These are phyloP conservation scores for Xylaria sp. DNA, from an alignment of 2,329 filamentous ascomycete genomes.

Conservation along the genomic window DNA sequence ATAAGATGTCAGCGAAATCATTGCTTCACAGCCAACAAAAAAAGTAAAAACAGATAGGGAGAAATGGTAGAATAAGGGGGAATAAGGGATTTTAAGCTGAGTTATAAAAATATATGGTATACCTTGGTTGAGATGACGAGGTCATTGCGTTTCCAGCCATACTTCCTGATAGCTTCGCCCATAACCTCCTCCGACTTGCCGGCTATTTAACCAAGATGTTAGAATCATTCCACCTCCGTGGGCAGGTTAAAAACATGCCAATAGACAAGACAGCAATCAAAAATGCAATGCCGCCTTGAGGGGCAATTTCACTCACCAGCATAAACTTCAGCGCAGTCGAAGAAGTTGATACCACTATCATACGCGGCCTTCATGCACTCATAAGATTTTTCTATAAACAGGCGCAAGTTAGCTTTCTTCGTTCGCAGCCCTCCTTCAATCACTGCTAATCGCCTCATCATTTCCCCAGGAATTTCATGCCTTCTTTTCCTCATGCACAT, in stretches of 20 bases:
- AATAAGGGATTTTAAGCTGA: background rate
- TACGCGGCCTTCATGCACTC: conserved; percentile 71
- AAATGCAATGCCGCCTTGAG: background rate
- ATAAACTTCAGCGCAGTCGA: conserved; percentile 65
- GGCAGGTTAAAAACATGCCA: background rate
- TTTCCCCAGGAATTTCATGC: background rate
- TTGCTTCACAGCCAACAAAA: background rate
- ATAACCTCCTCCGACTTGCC: conserved; percentile 72
- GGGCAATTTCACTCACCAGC: conserved; percentile 34
- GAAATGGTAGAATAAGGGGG: background rate
- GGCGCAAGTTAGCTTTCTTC: conserved; percentile 15
- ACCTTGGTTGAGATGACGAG: conserved; percentile 71
- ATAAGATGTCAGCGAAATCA: background rate
- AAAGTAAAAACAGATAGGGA: background rate
- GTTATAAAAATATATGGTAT: conserved; percentile 13
- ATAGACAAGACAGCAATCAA: background rate
- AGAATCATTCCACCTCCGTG: background rate
- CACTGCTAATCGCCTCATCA: background rate
- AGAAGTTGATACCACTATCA: conserved; percentile 70
- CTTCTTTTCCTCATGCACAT: background rate
- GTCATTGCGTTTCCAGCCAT: conserved; percentile 69
- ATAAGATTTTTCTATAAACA: conserved; percentile 63
- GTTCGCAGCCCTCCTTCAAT: background rate
- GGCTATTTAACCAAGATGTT: conserved; percentile 45
- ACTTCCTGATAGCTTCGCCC: conserved; percentile 69